Evolutionary conservation across 129 eudicot genomes (phyloP), one percentile per base, ranked within the genome.

Genomic region (Solidago caesia): DNA sequence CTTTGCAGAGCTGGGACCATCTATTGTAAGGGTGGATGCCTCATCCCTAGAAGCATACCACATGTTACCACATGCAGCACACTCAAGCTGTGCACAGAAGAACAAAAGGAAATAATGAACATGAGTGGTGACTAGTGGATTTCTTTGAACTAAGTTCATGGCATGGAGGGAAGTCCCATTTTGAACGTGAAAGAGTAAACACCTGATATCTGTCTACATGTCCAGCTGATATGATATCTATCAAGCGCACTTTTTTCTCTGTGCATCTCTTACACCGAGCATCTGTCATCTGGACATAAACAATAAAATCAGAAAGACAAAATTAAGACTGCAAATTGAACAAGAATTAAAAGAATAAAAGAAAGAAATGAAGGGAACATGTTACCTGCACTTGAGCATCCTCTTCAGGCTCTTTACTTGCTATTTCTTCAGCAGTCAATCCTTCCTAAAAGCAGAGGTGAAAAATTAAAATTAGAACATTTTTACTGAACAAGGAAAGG

Each of bases 31-130:
- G 6, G 87, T 11, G 4, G 96, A 83, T 73, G 86, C 92, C 75
- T 93, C 96, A 48, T 93, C 91, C 71, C 96, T 80, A 25, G 98
- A 93, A 42, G 96, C 90, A 75, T 85, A 93, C 98, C 98, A 93
- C 21, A 72, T 83, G 70, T 90, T 80, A 44, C 98, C 98, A 76
- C 98, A 93, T 57, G 85, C 79, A 13, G 29, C 59, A 75, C 98
- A 93, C 83, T 93, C 96, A 42, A 93, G 83, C 98, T 92, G 86
- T 92, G 86, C 80, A 74, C 58, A 41, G 64, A 81, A 44, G 6
- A 74, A 63, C 25, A 33, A 5, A 9, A 63, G 46, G 46, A 48
- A 46, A 57, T 71, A 49, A 49, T 27, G 16, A 77, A 27, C 69
- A 75, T 70, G n/a, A 41, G 56, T 45, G 8, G 67, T 13, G 8